Evolutionary conservation across 345 rosid genomes (phyloP).

Genomic region (Cardamine chenopodiifolia): DNA sequence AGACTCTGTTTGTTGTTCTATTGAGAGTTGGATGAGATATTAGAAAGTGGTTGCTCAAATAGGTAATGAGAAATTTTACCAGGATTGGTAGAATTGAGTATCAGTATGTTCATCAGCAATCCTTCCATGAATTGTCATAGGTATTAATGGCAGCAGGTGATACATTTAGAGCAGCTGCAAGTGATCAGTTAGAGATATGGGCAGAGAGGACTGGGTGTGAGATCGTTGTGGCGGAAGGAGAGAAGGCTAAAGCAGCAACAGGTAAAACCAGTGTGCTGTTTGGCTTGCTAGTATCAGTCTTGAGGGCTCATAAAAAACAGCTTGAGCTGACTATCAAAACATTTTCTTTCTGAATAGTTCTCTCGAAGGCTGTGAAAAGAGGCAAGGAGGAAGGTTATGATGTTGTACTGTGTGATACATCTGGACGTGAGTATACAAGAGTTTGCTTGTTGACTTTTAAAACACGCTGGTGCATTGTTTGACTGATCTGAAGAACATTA

Average conservation of each 20-base stretch:
- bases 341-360: slow-evolving; percentile 74
- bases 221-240: slow-evolving; percentile 75
- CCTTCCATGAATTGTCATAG: slow-evolving; percentile 52
- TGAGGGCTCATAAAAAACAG: not conserved
- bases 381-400: slow-evolving; percentile 90
- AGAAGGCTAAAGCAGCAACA: slow-evolving; percentile 86
- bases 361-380: slow-evolving; percentile 86
- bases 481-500: slow-evolving; percentile 23
- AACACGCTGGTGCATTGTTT: slow-evolving; percentile 22
- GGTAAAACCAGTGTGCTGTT: slow-evolving; percentile 48
- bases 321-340: slow-evolving; percentile 39
- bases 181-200: slow-evolving; percentile 96
- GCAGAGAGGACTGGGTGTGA: slow-evolving; percentile 93
- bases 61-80: not conserved
- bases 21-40: slow-evolving; percentile 1
- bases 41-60: slow-evolving; percentile 16
- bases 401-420: slow-evolving; percentile 87
- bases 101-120: slow-evolving; percentile 40
- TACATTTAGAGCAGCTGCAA: slow-evolving; percentile 98
- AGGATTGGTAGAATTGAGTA: slow-evolving; percentile 16
- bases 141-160: slow-evolving; percentile 97
- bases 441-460: slow-evolving; percentile 22
- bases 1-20: not conserved
- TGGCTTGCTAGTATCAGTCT: not conserved
- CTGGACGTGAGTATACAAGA: slow-evolving; percentile 76